Evolutionary conservation across 2,329 filamentous ascomycete species (phyloP).

Genomic region (Aspergillus latus): DNA sequence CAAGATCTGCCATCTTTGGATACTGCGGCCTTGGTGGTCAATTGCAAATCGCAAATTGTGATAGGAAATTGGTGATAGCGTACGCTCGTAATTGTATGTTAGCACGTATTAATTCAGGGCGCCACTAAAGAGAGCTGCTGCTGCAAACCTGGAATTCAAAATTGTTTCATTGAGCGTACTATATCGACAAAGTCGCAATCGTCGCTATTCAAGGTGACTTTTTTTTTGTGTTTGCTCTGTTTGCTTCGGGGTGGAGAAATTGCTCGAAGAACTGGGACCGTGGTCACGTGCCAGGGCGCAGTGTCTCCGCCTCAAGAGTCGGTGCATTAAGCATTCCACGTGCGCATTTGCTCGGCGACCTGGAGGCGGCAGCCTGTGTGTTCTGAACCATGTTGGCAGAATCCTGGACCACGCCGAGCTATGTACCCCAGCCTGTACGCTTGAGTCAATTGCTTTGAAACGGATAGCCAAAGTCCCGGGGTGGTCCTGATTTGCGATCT

Average conservation of each 20-base stretch:
- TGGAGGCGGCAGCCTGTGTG: too few relatives aligned
- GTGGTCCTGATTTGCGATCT: too few relatives aligned
- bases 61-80: neutral
- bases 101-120: too few relatives aligned
- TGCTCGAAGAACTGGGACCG: neutral
- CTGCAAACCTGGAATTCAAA: neutral
- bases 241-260: conserved; percentile 3
- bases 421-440: too few relatives aligned
- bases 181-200: neutral
- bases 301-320: neutral
- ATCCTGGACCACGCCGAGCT: too few relatives aligned
- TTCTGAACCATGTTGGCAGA: too few relatives aligned
- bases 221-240: conserved; percentile 24
- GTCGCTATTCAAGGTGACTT: conserved; percentile 8
- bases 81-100: too few relatives aligned
- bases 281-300: neutral
- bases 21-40: neutral
- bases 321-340: neutral
- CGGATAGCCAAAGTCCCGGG: too few relatives aligned
- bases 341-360: neutral
- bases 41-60: neutral
- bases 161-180: neutral
- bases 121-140: neutral
- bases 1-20: conserved; percentile 36
- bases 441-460: too few relatives aligned